Conservation (phyloP, 495 filamentous ascomycete genomes). For the Aspergillus asperescens region DNA sequence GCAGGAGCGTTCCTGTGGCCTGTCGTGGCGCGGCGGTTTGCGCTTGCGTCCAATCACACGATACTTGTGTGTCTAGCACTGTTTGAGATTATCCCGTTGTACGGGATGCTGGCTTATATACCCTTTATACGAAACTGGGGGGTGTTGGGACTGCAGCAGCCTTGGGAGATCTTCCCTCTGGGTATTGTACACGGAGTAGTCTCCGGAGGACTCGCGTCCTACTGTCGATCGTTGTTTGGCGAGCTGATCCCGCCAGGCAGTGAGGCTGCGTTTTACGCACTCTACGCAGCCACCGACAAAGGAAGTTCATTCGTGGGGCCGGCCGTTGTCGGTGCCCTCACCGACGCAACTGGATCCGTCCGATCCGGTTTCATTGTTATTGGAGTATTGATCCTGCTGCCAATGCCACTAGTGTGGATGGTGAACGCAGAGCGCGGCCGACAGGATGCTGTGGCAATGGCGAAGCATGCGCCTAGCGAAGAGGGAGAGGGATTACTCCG, state of each 20-base stretch:
- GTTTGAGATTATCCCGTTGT: slow-evolving; percentile 83
- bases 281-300: slow-evolving; percentile 93
- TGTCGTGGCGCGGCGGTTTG: slow-evolving; percentile 56
- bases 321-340: slow-evolving; percentile 78
- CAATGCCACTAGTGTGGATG: slow-evolving; percentile 70
- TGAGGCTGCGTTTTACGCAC: slow-evolving; percentile 87
- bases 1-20: slow-evolving; percentile 82
- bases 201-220: slow-evolving; percentile 73
- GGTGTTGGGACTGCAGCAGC: slow-evolving; percentile 73
- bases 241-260: slow-evolving; percentile 83
- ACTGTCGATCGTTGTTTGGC: slow-evolving; percentile 81
- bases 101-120: slow-evolving; percentile 79
- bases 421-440: slow-evolving; percentile 78
- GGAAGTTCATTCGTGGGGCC: slow-evolving; percentile 85
- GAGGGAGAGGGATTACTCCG: slow-evolving; percentile 34
- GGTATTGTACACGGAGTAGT: slow-evolving; percentile 81
- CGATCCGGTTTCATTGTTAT: slow-evolving; percentile 87
- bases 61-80: slow-evolving; percentile 75
- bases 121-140: slow-evolving; percentile 67
- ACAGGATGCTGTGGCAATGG: slow-evolving; percentile 61
- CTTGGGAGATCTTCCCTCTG: slow-evolving; percentile 88
- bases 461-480: slow-evolving; percentile 46
- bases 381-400: slow-evolving; percentile 66
- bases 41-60: slow-evolving; percentile 66
- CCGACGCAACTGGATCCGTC: slow-evolving; percentile 75